phyloP scores from a whole-genome alignment of 352 stramenopile species.

The Pilasporangium apinafurcum region DNA sequence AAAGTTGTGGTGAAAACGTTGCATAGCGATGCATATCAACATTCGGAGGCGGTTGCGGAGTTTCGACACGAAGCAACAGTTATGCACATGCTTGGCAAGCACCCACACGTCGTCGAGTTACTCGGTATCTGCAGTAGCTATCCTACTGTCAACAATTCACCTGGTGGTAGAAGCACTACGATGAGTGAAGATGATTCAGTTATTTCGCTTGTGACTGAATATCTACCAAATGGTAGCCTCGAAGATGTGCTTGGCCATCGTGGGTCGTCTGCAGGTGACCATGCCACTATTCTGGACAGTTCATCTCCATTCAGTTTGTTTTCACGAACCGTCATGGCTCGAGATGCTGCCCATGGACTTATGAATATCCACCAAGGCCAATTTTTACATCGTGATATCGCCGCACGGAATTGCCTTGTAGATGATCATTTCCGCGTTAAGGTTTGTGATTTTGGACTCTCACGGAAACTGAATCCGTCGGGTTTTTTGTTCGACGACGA shows the following conservation, averaged over 20 bases:
- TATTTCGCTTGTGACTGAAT: slow-evolving; percentile 62
- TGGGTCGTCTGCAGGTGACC: background rate
- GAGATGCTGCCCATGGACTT: slow-evolving; percentile 57
- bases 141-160: too few relatives aligned
- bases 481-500: slow-evolving; percentile 49
- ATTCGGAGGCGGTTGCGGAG: slow-evolving; percentile 32
- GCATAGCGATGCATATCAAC: slow-evolving; percentile 32
- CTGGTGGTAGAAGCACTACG: too few relatives aligned
- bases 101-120: slow-evolving; percentile 64
- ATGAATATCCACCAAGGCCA: slow-evolving; percentile 57
- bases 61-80: slow-evolving; percentile 66
- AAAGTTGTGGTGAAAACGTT: slow-evolving; percentile 68
- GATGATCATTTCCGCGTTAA: slow-evolving; percentile 61
- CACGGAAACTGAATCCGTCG: slow-evolving; percentile 24
- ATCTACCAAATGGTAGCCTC: slow-evolving; percentile 61
- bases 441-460: slow-evolving; percentile 66
- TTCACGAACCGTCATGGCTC: slow-evolving; percentile 57
- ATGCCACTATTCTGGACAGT: slow-evolving; percentile 4
- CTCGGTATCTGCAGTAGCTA: slow-evolving; percentile 24
- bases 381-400: slow-evolving; percentile 64
- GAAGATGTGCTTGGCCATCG: slow-evolving; percentile 33
- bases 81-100: slow-evolving; percentile 70
- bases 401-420: slow-evolving; percentile 62
- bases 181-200: background rate
- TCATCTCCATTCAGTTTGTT: slow-evolving; percentile 26